Base-by-base conservation (phyloP, 2,329 filamentous ascomycete genomes). In the Colletotrichum abscissum region DNA sequence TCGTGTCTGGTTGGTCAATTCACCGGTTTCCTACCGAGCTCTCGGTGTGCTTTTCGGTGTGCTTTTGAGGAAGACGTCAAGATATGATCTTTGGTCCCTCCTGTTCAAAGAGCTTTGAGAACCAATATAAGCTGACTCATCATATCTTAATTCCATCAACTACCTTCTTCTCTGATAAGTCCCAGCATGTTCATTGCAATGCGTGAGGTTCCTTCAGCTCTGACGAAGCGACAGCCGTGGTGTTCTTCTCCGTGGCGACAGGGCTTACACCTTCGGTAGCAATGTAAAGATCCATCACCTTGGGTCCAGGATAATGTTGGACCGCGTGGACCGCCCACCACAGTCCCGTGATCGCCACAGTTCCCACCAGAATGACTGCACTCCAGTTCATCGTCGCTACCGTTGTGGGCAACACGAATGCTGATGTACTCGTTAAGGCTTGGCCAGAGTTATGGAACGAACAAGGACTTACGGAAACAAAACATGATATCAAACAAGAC, bases 401-500 rank as follows among this genome's bases (percentile, higher is more conserved):
- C 0, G 80, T 82, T 1, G 82, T 83, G 1, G 85, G 86, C n/a
- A 86, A 74, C 11, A 78, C 80, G 75, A 81, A 86, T 24, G 85
- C 83, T 86, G 72, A 3, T 76, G 19, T 74, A 62, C 12, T 11
- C 3, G 56, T 67, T 24, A 68, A 38, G 38, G 9, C 2, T 6
- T 6, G 14, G 33, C 24, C n/a, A 14, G 46, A 7, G 9, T 5
- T 1, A 30, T 26, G 7, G 24, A 26, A 33, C 4, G 58, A 3
- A 28, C 26, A 14, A 24, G 28, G 24, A 82, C 86, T 83, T 76
- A 88, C 86, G 89, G 82, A 91, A 91, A 77, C 88, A 90, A 80
- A 88, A 91, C 71, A 91, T 87, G n/a, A 89, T 82, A 66, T 88
- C 84, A 75, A 91, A 91, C 24, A 89, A 81, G 1, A 85, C 77